Evolutionary conservation across 148 eudicot species (phyloP).

Genomic region (Tetragonia tetragonoides): DNA sequence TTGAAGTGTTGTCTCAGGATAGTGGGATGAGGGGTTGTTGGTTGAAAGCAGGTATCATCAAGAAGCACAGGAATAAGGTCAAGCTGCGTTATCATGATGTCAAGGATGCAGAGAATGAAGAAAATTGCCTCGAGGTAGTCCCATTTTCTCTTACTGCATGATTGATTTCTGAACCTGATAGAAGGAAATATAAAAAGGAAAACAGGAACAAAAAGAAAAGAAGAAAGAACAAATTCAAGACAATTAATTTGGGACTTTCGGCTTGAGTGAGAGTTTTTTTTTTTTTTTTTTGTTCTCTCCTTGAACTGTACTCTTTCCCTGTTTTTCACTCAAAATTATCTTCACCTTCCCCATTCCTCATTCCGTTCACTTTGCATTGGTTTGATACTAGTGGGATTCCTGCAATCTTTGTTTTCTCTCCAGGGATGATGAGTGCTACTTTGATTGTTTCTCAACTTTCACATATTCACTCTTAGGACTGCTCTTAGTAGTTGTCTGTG

Average conservation of each 20-base stretch:
- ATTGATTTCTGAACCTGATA: background rate
- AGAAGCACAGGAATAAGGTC: constrained; percentile 64
- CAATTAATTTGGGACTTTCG: background rate
- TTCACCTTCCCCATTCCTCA: background rate
- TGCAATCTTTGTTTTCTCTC: background rate
- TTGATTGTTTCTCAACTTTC: too few relatives aligned
- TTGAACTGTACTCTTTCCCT: background rate
- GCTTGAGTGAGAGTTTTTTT: background rate
- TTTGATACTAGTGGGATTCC: background rate
- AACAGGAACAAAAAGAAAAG: background rate
- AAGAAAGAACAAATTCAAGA: too few relatives aligned
- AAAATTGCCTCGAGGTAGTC: constrained; percentile 61
- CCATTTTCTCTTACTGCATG: background rate
- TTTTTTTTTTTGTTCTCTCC: background rate
- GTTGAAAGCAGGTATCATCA: constrained; percentile 68
- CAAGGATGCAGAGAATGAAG: constrained; percentile 70
- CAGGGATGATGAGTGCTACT: background rate
- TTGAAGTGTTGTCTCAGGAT: constrained; percentile 87
- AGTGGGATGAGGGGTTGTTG: constrained; percentile 94
- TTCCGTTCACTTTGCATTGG: background rate
- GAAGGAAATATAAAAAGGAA: background rate
- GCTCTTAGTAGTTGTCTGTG: too few relatives aligned
- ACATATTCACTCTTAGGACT: too few relatives aligned
- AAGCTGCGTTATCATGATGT: constrained; percentile 74
- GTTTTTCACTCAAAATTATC: too few relatives aligned